Conservation (phyloP, 2,329 filamentous ascomycete genomes). For the Juglanconis sp. region DNA sequence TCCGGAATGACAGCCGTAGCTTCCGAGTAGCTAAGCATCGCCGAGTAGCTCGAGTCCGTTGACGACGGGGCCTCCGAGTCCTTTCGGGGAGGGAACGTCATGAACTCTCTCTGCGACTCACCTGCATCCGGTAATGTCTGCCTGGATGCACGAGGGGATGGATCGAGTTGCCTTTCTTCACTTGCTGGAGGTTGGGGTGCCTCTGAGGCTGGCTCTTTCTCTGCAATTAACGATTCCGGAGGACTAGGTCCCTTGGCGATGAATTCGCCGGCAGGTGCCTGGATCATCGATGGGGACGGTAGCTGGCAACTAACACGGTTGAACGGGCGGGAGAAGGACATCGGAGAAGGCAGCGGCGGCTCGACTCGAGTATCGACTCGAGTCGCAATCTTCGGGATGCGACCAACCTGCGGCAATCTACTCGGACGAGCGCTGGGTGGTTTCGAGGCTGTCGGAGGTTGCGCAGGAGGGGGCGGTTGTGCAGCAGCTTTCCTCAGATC, state of each 20-base stretch:
- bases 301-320: conserved; percentile 49
- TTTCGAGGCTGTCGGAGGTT: neutral
- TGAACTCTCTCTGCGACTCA: conserved; percentile 57
- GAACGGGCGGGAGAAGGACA: conserved; percentile 86
- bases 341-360: conserved; percentile 56
- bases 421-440: conserved; percentile 43
- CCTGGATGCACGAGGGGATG: conserved; percentile 28
- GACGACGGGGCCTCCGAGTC: conserved; percentile 56
- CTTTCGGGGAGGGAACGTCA: conserved; percentile 67
- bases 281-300: conserved; percentile 25
- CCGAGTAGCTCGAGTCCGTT: conserved; percentile 66
- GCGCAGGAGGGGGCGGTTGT: neutral
- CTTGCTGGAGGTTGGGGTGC: conserved; percentile 31
- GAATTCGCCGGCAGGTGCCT: conserved; percentile 34
- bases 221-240: conserved; percentile 32
- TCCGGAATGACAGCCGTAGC: conserved; percentile 66
- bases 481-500: conserved; percentile 1
- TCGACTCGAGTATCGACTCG: conserved; percentile 70
- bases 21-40: conserved; percentile 54
- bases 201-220: conserved; percentile 36
- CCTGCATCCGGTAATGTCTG: conserved; percentile 29
- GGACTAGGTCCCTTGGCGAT: conserved; percentile 49
- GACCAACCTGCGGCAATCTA: conserved; percentile 75
- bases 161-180: conserved; percentile 29
- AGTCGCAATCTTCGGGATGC: conserved; percentile 79